Evolutionary conservation across 176 grass and related monocot species (phyloP).

Genomic region (Oryza meridionalis): DNA sequence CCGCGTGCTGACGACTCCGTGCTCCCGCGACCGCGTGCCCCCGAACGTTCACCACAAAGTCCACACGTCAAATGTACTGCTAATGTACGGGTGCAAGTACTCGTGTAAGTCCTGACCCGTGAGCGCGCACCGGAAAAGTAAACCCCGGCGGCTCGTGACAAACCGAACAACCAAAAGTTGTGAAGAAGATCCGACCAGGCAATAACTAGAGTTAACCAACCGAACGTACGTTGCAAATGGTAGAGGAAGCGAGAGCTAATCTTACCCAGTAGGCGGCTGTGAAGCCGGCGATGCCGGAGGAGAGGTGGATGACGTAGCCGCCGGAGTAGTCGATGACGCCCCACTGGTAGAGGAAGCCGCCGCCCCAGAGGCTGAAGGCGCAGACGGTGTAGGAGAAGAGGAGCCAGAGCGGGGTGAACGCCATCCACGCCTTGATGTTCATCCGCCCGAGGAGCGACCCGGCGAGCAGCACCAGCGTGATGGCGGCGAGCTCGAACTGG

Average conservation of each 20-base stretch:
- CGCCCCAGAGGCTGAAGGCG: constrained; percentile 81
- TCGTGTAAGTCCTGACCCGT: background rate
- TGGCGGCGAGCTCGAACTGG: constrained; percentile 69
- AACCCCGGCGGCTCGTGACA: background rate
- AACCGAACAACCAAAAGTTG: background rate
- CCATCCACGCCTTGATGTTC: constrained; percentile 91
- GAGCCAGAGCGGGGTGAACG: constrained; percentile 69
- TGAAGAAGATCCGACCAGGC: background rate
- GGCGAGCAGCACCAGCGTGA: constrained; percentile 77
- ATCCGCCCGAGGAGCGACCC: constrained; percentile 75
- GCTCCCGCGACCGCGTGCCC: background rate
- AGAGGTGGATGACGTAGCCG: constrained; percentile 92
- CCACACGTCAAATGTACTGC: background rate
- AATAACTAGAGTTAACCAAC: background rate
- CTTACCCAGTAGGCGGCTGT: constrained; percentile 79
- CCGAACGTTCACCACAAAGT: background rate
- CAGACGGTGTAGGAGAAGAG: constrained; percentile 75
- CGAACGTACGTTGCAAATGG: background rate
- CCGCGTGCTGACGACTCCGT: background rate
- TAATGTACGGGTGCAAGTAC: background rate
- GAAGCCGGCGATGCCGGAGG: constrained; percentile 81
- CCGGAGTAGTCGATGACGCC: constrained; percentile 96
- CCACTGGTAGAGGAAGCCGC: constrained; percentile 83
- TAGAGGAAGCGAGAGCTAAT: background rate
- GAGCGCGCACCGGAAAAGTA: background rate